Conservation (phyloP, 768 basidiomycete genomes). For the Serendipita indica region DNA sequence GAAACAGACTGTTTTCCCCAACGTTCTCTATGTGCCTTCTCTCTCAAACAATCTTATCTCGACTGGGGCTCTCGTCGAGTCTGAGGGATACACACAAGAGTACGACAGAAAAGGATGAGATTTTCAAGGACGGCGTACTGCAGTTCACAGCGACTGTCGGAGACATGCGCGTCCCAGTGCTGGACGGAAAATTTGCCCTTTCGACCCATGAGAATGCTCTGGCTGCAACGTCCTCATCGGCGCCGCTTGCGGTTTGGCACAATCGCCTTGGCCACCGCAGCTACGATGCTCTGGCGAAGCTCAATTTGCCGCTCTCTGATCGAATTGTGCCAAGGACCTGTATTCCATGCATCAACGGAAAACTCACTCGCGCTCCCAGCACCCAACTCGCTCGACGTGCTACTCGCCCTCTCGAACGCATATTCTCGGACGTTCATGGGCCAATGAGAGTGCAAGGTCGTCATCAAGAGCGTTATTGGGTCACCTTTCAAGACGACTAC, state of each 20-base stretch:
- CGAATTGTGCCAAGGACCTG: neutral
- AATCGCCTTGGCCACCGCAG: constrained; percentile 4
- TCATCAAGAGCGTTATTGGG: constrained; percentile 12
- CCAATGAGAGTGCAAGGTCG: neutral
- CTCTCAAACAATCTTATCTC: constrained; percentile 12
- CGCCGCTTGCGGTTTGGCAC: constrained; percentile 10
- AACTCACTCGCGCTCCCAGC: constrained; percentile 8
- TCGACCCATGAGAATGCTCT: neutral
- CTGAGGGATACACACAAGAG: neutral
- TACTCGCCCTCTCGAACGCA: neutral
- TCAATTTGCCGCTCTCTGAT: neutral
- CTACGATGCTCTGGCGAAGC: neutral
- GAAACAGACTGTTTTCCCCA: neutral
- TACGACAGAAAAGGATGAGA: neutral
- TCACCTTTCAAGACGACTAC: constrained; percentile 12
- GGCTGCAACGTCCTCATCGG: neutral
- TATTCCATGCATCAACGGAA: constrained; percentile 10
- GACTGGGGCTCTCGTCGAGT: neutral
- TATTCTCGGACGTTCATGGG: constrained; percentile 12
- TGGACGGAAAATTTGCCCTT: neutral
- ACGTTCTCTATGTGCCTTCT: constrained; percentile 11
- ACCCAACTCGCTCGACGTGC: neutral
- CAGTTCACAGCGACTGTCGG: neutral
- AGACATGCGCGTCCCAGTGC: neutral
- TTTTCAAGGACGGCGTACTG: neutral